Evolutionary conservation across 2,329 filamentous ascomycete genomes (phyloP).

Genomic region (Aspergillus versicolor): DNA sequence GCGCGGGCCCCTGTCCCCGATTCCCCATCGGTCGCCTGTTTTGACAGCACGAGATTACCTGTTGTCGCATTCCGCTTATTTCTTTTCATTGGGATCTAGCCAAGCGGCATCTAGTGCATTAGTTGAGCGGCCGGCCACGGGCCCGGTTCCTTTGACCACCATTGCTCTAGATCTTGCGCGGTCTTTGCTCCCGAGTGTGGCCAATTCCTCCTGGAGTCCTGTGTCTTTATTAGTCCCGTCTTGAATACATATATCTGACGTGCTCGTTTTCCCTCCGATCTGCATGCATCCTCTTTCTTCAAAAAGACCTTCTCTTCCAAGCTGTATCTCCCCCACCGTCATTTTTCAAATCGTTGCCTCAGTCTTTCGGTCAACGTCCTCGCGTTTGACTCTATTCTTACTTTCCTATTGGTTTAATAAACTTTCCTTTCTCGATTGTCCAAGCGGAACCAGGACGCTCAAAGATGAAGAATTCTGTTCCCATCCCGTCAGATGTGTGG

Average conservation of each 20-base stretch:
- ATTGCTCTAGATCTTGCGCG: constrained; percentile 13
- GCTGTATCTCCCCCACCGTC: not conserved
- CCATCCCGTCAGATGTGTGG: constrained; percentile 45
- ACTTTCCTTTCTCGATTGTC: not conserved
- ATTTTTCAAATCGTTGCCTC: not conserved
- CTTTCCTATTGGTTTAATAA: not conserved
- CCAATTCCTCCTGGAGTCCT: not conserved
- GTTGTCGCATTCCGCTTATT: not conserved
- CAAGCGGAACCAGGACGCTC: not conserved
- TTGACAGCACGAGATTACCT: constrained; percentile 16
- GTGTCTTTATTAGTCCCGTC: not conserved
- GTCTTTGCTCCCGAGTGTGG: constrained; percentile 6
- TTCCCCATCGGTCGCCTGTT: constrained; percentile 10
- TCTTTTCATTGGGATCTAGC: constrained; percentile 1
- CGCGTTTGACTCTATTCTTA: not conserved
- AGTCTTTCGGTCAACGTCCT: not conserved
- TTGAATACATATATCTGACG: constrained; percentile 1
- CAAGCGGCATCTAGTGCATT: constrained; percentile 4
- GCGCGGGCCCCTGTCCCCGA: constrained; percentile 11
- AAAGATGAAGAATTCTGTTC: constrained; percentile 44
- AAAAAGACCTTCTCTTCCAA: not conserved
- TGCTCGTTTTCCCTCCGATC: constrained; percentile 9
- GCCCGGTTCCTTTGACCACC: constrained; percentile 6
- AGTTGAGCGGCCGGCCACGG: not conserved
- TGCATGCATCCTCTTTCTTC: constrained; percentile 4